Evolutionary conservation across 352 stramenopile genomes (phyloP), one percentile per base, ranked within the genome.

Genomic region (Phytophthora pini): DNA sequence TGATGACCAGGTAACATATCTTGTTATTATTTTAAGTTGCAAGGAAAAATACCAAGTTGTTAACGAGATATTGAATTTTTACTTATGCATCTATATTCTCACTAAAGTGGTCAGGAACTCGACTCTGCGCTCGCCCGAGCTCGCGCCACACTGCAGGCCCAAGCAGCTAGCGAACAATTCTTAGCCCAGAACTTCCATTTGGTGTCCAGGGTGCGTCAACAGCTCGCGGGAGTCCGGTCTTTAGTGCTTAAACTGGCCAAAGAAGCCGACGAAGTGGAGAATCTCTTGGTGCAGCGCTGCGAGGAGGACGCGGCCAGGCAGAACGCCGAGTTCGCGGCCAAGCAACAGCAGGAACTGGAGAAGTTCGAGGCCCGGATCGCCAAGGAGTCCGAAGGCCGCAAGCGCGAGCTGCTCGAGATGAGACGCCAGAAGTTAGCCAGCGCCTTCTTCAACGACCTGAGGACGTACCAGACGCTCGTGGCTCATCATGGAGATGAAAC

Each of bases 391-490:
- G 84, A 93, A 38, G 72, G 76, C 4, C 76, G 83, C 8, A 88
- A 77, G 55, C 72, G 74, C 11, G 73, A 88, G 56, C 29, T 89
- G 20, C 68, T 92, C 12, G 79, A 91, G 48, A 74, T 74, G 45
- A 74, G 80, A 27, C 77, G 85, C 1, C 66, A 88, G 46, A 74
- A 76, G 27, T 61, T 94, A 13, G 80, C 77, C 9, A 76, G 77
- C 15, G 84, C 83, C 12, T 94, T 95, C 61, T 64, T 77, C 51
- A 87, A 91, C 50, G 88, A 95, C 46, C 68, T 95, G 44, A 75
- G 79, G 65, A 92, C 84, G 32, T 95, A 95, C 61, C 85, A 93
- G 67, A 89, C 84, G 53, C 62, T 94, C 11, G 70, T 89, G 45
- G 74, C 70, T 31, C 79, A 88, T 60, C 80, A 92, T 38, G 76